Evolutionary conservation across 2,329 filamentous ascomycete species (phyloP).

Genomic region (Seiridium unicorne): DNA sequence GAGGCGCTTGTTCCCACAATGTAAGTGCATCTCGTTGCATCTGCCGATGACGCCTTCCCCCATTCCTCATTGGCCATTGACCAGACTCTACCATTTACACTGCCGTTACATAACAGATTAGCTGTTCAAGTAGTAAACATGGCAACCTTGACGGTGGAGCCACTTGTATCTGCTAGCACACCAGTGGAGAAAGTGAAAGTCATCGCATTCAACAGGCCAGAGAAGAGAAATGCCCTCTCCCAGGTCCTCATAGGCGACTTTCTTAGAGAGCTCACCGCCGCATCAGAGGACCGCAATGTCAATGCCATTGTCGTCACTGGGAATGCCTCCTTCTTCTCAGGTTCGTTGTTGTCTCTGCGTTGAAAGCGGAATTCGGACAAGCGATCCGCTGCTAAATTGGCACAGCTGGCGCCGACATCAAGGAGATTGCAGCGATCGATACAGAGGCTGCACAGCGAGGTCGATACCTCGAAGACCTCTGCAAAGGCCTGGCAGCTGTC

Average conservation of each 20-base stretch:
- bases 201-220: slow-evolving; percentile 41
- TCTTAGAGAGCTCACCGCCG: slow-evolving; percentile 23
- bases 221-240: slow-evolving; percentile 59
- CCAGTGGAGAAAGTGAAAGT: slow-evolving; percentile 2
- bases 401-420: slow-evolving; percentile 32
- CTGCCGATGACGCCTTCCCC: too few relatives aligned
- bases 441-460: slow-evolving; percentile 23
- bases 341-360: not conserved
- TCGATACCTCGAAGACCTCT: slow-evolving; percentile 38
- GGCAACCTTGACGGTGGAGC: not conserved
- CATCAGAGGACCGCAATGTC: slow-evolving; percentile 15
- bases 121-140: not conserved
- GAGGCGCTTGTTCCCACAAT: too few relatives aligned
- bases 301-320: slow-evolving; percentile 2
- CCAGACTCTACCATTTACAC: too few relatives aligned
- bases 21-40: too few relatives aligned
- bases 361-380: too few relatives aligned
- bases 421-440: slow-evolving; percentile 28
- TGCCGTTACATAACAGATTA: not conserved
- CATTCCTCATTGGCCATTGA: too few relatives aligned
- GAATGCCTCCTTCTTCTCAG: slow-evolving; percentile 1
- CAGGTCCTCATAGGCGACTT: slow-evolving; percentile 47
- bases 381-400: not conserved
- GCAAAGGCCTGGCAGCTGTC: slow-evolving; percentile 31
- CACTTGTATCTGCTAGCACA: slow-evolving; percentile 5